Evolutionary conservation across 2,329 filamentous ascomycete genomes (phyloP).

Genomic region (Aspergillus alliaceus): DNA sequence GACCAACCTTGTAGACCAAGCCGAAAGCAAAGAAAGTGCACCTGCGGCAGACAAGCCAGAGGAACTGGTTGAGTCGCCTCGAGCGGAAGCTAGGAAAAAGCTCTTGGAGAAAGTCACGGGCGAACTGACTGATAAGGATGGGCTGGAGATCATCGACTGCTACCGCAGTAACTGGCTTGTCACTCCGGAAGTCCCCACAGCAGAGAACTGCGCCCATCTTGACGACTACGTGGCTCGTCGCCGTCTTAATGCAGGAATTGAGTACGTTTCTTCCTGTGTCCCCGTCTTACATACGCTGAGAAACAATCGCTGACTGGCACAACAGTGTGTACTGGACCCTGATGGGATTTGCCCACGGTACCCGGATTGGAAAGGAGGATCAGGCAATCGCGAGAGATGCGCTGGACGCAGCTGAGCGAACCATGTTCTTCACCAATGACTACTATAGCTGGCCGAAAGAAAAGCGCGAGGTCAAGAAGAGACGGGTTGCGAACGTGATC

Average conservation of each 20-base stretch:
- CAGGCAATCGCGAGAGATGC: conserved; percentile 11
- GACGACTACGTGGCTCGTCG: conserved; percentile 13
- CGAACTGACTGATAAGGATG: conserved; percentile 11
- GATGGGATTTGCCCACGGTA: conserved; percentile 14
- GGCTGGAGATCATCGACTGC: conserved; percentile 14
- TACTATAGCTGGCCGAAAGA: conserved; percentile 17
- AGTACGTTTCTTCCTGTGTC: neutral
- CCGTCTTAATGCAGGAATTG: conserved; percentile 12
- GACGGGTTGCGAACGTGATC: conserved; percentile 12
- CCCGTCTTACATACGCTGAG: neutral
- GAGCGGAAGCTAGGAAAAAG: conserved; percentile 4
- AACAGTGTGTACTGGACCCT: conserved; percentile 13
- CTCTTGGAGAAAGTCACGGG: conserved; percentile 10
- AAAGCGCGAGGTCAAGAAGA: conserved; percentile 7
- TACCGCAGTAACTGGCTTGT: conserved; percentile 15
- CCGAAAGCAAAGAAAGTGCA: conserved; percentile 1
- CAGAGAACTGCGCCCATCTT: conserved; percentile 13
- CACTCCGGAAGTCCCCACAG: conserved; percentile 9
- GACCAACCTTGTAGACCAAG: neutral
- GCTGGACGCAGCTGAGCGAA: conserved; percentile 11
- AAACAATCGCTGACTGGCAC: neutral
- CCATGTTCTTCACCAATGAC: conserved; percentile 17
- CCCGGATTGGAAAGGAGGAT: conserved; percentile 12
- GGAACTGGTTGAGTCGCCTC: conserved; percentile 8
- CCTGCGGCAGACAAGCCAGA: conserved; percentile 1